Evolutionary conservation across 2,329 filamentous ascomycete species (phyloP).

Genomic region (Ophiosphaerella narmari): DNA sequence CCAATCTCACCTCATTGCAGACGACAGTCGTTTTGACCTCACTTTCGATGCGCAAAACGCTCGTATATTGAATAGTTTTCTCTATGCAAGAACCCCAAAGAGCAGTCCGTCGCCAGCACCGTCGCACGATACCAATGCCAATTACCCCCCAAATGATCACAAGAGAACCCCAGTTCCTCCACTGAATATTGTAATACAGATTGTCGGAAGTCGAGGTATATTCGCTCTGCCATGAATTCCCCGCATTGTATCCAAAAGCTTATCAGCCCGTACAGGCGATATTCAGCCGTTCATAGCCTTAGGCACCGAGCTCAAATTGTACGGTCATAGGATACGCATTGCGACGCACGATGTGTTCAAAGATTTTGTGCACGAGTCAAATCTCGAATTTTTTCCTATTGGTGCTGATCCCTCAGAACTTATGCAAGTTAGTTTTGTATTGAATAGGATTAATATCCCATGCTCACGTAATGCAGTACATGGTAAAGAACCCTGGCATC

Average conservation of each 20-base stretch:
- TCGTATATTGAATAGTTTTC: too few relatives aligned
- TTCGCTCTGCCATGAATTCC: too few relatives aligned
- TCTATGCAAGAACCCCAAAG: too few relatives aligned
- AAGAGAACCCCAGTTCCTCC: too few relatives aligned
- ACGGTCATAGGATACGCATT: slow-evolving; percentile 36
- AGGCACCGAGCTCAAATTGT: slow-evolving; percentile 52
- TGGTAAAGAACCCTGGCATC: slow-evolving; percentile 55
- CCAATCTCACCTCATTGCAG: too few relatives aligned
- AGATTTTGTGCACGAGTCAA: slow-evolving; percentile 17
- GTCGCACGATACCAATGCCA: too few relatives aligned
- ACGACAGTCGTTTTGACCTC: too few relatives aligned
- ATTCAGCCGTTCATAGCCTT: slow-evolving; percentile 65
- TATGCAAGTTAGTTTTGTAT: slow-evolving; percentile 34
- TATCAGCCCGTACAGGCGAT: slow-evolving; percentile 41
- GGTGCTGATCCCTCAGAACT: slow-evolving; percentile 44
- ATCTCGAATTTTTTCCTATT: slow-evolving; percentile 43
- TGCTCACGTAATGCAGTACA: slow-evolving; percentile 41
- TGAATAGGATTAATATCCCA: too few relatives aligned
- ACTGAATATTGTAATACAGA: slow-evolving; percentile 61
- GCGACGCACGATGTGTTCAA: slow-evolving; percentile 30
- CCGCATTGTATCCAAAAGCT: too few relatives aligned
- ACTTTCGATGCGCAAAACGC: too few relatives aligned
- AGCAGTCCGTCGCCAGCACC: too few relatives aligned
- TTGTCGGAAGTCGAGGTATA: slow-evolving; percentile 54
- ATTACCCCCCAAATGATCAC: too few relatives aligned